Conservation (phyloP, 2,329 filamentous ascomycete genomes). For the Penicillium sp. region DNA sequence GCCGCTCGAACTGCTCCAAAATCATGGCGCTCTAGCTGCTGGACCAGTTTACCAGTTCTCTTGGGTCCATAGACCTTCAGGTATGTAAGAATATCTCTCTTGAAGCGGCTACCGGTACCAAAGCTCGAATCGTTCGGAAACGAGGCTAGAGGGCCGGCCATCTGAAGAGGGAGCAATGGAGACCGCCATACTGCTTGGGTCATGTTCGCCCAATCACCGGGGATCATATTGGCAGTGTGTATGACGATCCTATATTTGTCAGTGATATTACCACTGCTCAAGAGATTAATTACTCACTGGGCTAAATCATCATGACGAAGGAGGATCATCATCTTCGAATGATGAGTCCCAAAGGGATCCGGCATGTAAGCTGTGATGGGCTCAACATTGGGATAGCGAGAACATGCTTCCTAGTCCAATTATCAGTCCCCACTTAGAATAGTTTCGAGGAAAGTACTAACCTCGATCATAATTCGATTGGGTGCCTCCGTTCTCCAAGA, state of each 20-base stretch:
- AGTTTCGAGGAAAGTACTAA: slow-evolving; percentile 34
- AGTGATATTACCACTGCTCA: slow-evolving; percentile 4
- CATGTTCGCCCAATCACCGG: slow-evolving; percentile 85
- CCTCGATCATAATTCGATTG: slow-evolving; percentile 62
- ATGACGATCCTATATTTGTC: slow-evolving; percentile 64
- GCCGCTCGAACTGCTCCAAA: slow-evolving; percentile 72
- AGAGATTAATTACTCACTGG: slow-evolving; percentile 52
- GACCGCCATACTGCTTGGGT: slow-evolving; percentile 82
- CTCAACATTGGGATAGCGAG: slow-evolving; percentile 67
- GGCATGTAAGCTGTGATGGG: slow-evolving; percentile 78
- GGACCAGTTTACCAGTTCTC: slow-evolving; percentile 58
- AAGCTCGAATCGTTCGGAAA: slow-evolving; percentile 33
- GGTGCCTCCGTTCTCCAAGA: slow-evolving; percentile 71
- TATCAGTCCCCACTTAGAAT: not conserved
- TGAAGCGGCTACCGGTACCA: slow-evolving; percentile 73
- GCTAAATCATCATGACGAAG: slow-evolving; percentile 76
- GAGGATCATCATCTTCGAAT: slow-evolving; percentile 84
- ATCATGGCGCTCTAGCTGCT: slow-evolving; percentile 66
- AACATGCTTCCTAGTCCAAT: slow-evolving; percentile 62
- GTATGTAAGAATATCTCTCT: slow-evolving; percentile 74
- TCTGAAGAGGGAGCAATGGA: slow-evolving; percentile 64
- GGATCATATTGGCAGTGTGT: slow-evolving; percentile 91
- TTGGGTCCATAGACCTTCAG: slow-evolving; percentile 68
- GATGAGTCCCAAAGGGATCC: slow-evolving; percentile 84
- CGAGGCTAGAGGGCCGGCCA: slow-evolving; percentile 1